Evolutionary conservation across 331 rosid genomes (phyloP).

Genomic region (Phaseolus coccineus): DNA sequence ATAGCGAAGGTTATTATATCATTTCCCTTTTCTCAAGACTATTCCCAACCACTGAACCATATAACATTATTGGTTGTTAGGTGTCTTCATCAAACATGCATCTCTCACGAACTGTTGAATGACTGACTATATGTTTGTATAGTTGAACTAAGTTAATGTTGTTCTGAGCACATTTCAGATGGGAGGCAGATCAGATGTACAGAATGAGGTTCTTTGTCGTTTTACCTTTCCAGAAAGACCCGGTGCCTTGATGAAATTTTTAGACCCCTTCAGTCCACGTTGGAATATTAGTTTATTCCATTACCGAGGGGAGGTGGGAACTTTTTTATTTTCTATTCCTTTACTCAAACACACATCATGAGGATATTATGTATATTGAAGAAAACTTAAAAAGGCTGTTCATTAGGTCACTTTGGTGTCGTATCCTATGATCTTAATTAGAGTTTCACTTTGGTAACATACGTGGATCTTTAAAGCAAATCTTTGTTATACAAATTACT

Average conservation of each 20-base stretch:
- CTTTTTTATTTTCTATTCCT: conserved; percentile 2
- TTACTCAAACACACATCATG: conserved; percentile 29
- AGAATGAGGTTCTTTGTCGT: conserved; percentile 85
- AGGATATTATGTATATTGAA: not conserved
- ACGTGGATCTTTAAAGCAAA: too few relatives aligned
- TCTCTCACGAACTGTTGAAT: conserved; percentile 13
- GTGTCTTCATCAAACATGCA: not conserved
- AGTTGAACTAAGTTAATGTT: conserved; percentile 36
- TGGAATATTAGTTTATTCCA: conserved; percentile 96
- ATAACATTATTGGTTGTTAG: not conserved
- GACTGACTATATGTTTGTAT: conserved; percentile 13
- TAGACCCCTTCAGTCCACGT: conserved; percentile 89
- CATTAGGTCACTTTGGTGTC: not conserved
- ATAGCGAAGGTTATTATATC: not conserved
- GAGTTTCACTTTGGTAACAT: not conserved
- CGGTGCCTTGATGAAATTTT: conserved; percentile 86
- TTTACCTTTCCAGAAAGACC: conserved; percentile 95
- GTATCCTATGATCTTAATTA: too few relatives aligned
- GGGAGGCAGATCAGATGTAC: conserved; percentile 74
- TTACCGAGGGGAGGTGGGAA: conserved; percentile 78
- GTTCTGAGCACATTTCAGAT: conserved; percentile 61
- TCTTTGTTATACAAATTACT: not conserved
- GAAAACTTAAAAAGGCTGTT: not conserved
- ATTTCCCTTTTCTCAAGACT: conserved; percentile 5
- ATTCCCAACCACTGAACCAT: conserved; percentile 1